Evolutionary conservation across 2,329 filamentous ascomycete genomes (phyloP), one percentile per base, ranked within the genome.

Genomic region (Calonectria pseudoreteaudii): DNA sequence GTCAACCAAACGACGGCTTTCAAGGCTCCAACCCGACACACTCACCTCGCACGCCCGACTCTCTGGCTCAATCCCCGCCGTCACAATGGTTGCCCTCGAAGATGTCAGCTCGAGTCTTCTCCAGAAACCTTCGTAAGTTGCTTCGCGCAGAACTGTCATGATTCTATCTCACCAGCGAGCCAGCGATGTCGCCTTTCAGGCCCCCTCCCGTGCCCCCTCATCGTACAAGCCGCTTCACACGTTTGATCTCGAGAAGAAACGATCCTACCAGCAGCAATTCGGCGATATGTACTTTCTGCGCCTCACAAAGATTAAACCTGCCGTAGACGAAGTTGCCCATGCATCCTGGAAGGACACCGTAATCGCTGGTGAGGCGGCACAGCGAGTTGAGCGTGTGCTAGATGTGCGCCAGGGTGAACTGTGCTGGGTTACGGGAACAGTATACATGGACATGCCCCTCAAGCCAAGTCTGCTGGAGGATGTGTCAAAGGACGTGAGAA

Each of bases 401-500:
- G 96, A 99, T 85, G 97, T 99, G 66, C 92, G 96, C 74, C 97
- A 98, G 86, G 97, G 97, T 76, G 93, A 98, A 86, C 88, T 98
- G 44, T 98, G 96, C 86, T 99, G 96, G 95, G 94, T 99, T 20
- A 90, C 93, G 0, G 97, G 97, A 20, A 99, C 97, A 0, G 92
- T 98, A 38, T 99, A 98, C 84, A 98, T 98, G 94, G 95, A 98
- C 76, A 96, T 99, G 95, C 91, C 94, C 3, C 85, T 98, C 81
- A 99, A 99, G 86, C 97, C 97, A 1, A 98, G 97, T 82, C 96
- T 99, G 83, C 87, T 99, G 41, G 96, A 98, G 73, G 97, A 99
- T 80, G 94, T 99, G 52, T 94, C 94, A 50, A 98, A 97, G 85
- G 96, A 98, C 84, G 94, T 96, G 86, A 77, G 90, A 14, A 23